Base-by-base conservation (phyloP, 257 asterid species). In the Salvia miltiorrhiza region DNA sequence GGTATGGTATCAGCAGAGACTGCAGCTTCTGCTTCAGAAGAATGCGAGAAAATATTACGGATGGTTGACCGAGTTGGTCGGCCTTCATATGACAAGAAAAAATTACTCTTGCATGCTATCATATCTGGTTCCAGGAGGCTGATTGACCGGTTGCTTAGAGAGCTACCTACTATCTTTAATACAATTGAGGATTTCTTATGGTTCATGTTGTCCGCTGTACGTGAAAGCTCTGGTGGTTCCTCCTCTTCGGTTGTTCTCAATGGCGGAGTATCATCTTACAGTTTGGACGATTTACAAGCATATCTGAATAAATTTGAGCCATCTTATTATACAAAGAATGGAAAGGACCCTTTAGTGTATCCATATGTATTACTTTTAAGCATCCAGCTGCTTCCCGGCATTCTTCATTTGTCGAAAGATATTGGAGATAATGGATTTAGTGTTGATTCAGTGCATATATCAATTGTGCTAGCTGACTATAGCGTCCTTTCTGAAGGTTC, bases 181-280 rank as follows among this genome's bases (percentile, higher is more conserved):
- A 91, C 99, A 53, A 94, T 94, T 5, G 99, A 94, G 84, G 97
- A 94, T 82, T 94, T 94, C 86, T 77, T 94, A 79, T 94, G 97
- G 99, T 91, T 89, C 84, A 84, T 85, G 87, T 65, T 94, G 84
- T 89, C 95, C 63, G 86, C 97, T 53, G 86, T 91, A 55, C 88
- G 93, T 14, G 99, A 87, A 60, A 65, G 65, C 74, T 66, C 95
- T 44, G 81, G 76, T 66, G 87, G 89, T 56, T 78, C 90, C 63
- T 72, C 95, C 72, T 50, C 97, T 75, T 86, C 97, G 32, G 79
- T 60, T 72, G 82, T 74, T 77, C 78, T 80, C 11, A 83, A 50
- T 75, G 93, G 87, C 32, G 97, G 96, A 64, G 73, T 78, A 63
- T 80, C 90, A 16, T 82, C 97, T 21, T 94, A 94, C 82, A 88